A percentile compares a stretch with the other conserved stretches of the same genome.
These are phyloP conservation scores for Pseudognaphalium luteoalbum DNA, from an alignment of 129 eudicot genomes.

Conservation along the genomic window DNA sequence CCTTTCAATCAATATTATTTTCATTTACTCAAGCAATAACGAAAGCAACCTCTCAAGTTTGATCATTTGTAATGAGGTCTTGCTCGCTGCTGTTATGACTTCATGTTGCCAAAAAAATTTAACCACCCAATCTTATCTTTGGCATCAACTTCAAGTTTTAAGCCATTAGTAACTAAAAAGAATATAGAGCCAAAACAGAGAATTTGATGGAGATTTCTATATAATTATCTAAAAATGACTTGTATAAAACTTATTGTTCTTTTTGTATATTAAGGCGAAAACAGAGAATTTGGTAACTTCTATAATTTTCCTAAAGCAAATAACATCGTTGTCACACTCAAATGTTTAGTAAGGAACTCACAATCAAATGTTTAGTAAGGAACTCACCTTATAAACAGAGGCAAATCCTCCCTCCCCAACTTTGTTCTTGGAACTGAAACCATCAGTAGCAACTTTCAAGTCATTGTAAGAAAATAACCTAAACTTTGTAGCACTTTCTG, in stretches of 20 bases:
- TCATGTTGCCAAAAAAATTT: neutral
- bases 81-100: neutral
- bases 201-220: neutral
- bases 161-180: neutral
- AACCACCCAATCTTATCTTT: neutral
- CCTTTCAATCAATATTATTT: neutral
- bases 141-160: neutral
- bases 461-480: conserved; percentile 58
- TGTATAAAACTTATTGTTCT: neutral
- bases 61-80: neutral
- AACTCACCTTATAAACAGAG: conserved; percentile 65
- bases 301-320: neutral
- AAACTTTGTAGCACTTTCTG: conserved; percentile 36
- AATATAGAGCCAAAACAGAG: neutral
- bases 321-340: neutral
- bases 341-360: conserved; percentile 10
- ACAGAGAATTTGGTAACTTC: too few species aligned
- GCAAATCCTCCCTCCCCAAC: conserved; percentile 81
- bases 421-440: conserved; percentile 55
- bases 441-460: conserved; percentile 54
- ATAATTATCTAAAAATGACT: neutral
- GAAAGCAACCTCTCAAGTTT: conserved; percentile 1
- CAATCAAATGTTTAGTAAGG: neutral
- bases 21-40: neutral
- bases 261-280: neutral